Evolutionary conservation across 805 yeast genomes (phyloP), one percentile per base, ranked within the genome.

Genomic region (Candida arabinofermentans): DNA sequence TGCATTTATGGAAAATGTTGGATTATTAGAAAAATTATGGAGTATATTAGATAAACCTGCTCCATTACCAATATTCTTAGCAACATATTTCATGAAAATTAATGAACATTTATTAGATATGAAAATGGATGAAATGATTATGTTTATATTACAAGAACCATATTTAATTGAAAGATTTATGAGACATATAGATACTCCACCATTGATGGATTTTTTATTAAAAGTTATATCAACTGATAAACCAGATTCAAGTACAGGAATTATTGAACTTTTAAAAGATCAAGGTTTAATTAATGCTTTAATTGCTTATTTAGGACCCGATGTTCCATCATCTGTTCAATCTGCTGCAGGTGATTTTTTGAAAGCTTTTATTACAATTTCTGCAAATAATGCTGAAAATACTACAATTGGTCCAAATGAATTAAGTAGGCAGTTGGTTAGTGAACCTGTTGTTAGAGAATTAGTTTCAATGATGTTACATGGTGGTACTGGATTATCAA

Each of bases 371-470:
- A 85, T 93, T 27, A 84, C 97, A 2, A 86, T 93, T 24, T 87
- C 96, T 33, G 96, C 97, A 7, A 93, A 91, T 57, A 87, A 86
- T 44, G 85, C 88, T 34, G 88, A 88, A 44, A 90, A 86, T 48
- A 85, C 96, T 2, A 86, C 95, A 8, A 86, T 93, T 41, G 99
- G 99, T 1, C 98, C 99, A 2, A 93, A 93, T 58, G 96, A 88
- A 58, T 71, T 93, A 29, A 88, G 96, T 3, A 75, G 99, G 49
- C 91, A 91, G 61, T 71, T 93, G 24, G 97, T 90, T 12, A 83
- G 95, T 14, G 81, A 81, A 32, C 72, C 75, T 30, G 77, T 86
- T 46, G 74, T 89, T 51, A 69, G 75, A 44, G 72, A 75, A 46
- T 69, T 93, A 50, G 85, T 90, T 21, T 65, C 78, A 16, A 79